A percentile compares a stretch with the other conserved stretches of the same genome.
Evolutionary conservation across 805 yeast species (phyloP).

Genomic region (Zygoascus tannicola): DNA sequence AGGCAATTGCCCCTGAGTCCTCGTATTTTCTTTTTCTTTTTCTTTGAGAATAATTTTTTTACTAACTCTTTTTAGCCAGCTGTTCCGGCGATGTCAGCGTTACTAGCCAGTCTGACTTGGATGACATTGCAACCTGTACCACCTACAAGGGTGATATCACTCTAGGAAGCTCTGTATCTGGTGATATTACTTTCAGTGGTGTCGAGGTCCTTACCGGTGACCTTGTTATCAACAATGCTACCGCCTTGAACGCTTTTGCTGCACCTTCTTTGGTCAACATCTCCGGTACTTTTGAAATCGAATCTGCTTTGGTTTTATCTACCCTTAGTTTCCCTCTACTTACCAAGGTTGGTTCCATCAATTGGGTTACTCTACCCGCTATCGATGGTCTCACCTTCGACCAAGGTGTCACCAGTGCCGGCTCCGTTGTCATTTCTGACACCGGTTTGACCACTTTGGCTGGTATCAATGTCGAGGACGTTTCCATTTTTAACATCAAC

Average conservation of each 20-base stretch:
- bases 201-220: constrained; percentile 73
- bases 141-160: constrained; percentile 72
- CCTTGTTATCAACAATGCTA: constrained; percentile 56
- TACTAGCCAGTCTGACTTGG: constrained; percentile 72
- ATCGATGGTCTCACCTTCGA: constrained; percentile 59
- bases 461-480: constrained; percentile 32
- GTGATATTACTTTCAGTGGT: constrained; percentile 46
- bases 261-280: constrained; percentile 75
- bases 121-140: constrained; percentile 59
- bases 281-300: constrained; percentile 57
- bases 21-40: too few relatives aligned
- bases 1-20: too few relatives aligned
- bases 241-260: constrained; percentile 49
- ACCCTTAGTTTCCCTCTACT: constrained; percentile 68
- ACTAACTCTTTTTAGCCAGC: neutral
- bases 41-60: too few relatives aligned
- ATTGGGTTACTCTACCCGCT: constrained; percentile 80
- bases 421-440: constrained; percentile 44
- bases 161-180: constrained; percentile 55
- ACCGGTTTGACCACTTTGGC: constrained; percentile 31
- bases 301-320: constrained; percentile 54
- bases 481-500: constrained; percentile 54
- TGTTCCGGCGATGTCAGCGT: constrained; percentile 34
- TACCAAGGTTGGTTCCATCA: constrained; percentile 71
- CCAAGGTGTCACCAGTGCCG: constrained; percentile 63